Percentiles rank a stretch among this genome's conserved stretches.
Conservation (phyloP, 345 rosid species). For the Diplotaxis tenuifolia region DNA sequence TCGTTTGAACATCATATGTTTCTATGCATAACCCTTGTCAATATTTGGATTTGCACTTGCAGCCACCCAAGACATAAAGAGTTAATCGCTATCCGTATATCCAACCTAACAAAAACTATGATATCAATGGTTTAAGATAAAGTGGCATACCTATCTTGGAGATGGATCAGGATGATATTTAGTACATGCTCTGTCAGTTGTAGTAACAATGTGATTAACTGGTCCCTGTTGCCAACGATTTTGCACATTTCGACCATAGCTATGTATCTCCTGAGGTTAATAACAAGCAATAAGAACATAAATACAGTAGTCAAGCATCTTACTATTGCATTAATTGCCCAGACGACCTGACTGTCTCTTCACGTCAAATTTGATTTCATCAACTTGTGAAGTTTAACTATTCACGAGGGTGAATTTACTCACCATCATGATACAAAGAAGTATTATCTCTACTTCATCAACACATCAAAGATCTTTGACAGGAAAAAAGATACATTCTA, state of each 20-base stretch:
- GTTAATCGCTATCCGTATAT: background rate
- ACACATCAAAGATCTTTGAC: background rate
- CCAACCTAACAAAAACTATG: background rate
- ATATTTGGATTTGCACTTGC: background rate
- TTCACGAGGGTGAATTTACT: background rate
- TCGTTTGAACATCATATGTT: background rate
- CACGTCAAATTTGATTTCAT: background rate
- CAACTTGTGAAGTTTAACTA: background rate
- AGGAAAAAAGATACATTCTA: background rate
- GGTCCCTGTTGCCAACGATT: slow-evolving; percentile 73
- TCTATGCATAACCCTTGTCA: background rate
- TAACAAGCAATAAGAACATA: slow-evolving; percentile 7
- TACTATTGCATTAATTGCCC: background rate
- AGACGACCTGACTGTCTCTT: background rate
- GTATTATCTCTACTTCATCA: background rate
- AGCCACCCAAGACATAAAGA: background rate
- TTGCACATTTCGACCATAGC: slow-evolving; percentile 96
- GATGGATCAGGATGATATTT: slow-evolving; percentile 73
- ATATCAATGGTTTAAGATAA: background rate
- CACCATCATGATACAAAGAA: background rate
- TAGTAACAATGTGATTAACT: slow-evolving; percentile 66
- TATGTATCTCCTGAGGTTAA: slow-evolving; percentile 70
- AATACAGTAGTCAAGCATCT: slow-evolving; percentile 11
- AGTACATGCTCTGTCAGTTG: slow-evolving; percentile 74
- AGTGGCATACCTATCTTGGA: slow-evolving; percentile 66